A percentile compares a stretch with the other conserved stretches of the same genome.
Conservation (phyloP, 2,329 filamentous ascomycete genomes). For the Xylaria sp. region DNA sequence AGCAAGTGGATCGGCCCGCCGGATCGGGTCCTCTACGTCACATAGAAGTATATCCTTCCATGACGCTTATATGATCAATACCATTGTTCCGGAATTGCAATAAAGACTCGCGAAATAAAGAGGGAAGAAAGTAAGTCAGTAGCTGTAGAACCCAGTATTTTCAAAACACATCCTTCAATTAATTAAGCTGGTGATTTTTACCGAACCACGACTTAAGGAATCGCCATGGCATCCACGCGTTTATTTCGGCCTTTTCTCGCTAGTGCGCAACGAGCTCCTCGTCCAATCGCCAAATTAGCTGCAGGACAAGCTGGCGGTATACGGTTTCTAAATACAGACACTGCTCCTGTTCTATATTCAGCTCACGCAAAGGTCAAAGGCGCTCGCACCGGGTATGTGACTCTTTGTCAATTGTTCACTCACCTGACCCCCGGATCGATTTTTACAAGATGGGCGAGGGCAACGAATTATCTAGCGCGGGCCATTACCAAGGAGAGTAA, state of each 20-base stretch:
- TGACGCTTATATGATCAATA: constrained; percentile 30
- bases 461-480: not conserved
- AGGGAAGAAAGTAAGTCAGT: not conserved
- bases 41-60: constrained; percentile 7
- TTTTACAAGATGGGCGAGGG: not conserved
- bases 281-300: not conserved
- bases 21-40: no score
- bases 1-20: no score
- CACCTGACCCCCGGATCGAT: not conserved
- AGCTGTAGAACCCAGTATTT: not conserved
- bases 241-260: constrained; percentile 23
- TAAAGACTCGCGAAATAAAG: not conserved
- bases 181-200: not conserved
- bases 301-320: not conserved
- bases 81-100: not conserved
- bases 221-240: constrained; percentile 25
- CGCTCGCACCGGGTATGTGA: constrained; percentile 37
- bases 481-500: not conserved
- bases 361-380: constrained; percentile 37
- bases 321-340: constrained; percentile 37
- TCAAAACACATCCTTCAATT: not conserved
- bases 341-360: constrained; percentile 38
- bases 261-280: constrained; percentile 8
- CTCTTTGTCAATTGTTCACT: not conserved
- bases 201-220: not conserved